Evolutionary conservation across 2,329 filamentous ascomycete genomes (phyloP), one percentile per base, ranked within the genome.

Genomic region (Fusarium duplospermum): DNA sequence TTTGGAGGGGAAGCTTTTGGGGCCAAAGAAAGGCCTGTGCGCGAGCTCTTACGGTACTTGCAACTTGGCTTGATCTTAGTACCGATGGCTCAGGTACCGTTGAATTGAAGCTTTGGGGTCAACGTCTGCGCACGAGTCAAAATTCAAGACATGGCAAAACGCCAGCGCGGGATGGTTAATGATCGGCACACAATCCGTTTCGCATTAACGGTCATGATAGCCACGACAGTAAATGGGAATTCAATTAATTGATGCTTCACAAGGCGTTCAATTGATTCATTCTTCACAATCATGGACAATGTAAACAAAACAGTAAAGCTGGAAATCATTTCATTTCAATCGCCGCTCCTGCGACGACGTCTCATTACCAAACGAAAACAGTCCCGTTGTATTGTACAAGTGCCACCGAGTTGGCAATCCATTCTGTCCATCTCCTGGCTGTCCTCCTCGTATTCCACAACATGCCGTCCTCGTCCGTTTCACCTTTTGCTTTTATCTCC

Each of bases 361-460:
- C 75, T 77, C 76, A 78, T 78, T 78, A 78, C 74, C 67, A 77
- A 78, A 78, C 71, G 72, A 78, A 77, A 78, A 75, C 70, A 73
- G 68, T 74, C 73, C 73, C 74, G 64, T 76, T 74, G 76, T 78
- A 72, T 78, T 78, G 76, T 79, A 79, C 77, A 79, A 78, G 73
- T 66, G 76, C 76, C 77, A 61, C 62, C 64, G 68, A 67, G 62
- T 68, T 58, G 67, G 64, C 75, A 69, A 73, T 77, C 69, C 71
- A 75, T 69, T 67, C 68, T 70, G 67, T 65, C 74, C 70, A 76
- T 71, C 59, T 69, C 52, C 57, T 70, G 64, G 56, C 35, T 64
- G 67, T 50, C 73, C 69, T 69, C 69, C 71, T 71, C 69, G 64
- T 70, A 67, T 73, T 72, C 66, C 66, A 63, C 66, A 69, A 63